Evolutionary conservation across 805 yeast species (phyloP), one percentile per base, ranked within the genome.

Genomic region (Candida odintsovae): DNA sequence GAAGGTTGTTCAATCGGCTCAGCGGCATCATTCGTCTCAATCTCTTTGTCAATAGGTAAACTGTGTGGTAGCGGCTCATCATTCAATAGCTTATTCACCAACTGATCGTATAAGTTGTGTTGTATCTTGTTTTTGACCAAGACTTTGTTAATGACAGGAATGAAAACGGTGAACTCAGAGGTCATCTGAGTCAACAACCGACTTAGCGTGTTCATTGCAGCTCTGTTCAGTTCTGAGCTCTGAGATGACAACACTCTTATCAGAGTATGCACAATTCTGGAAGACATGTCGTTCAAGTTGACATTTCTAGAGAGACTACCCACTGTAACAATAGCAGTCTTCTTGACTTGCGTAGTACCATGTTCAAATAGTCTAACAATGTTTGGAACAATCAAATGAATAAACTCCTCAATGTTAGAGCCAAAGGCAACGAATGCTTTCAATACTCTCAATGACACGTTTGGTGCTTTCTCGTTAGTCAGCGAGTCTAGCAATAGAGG

Each of bases 341-440:
- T 77, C 46, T 88, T 71, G 29, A 92, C 72, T 15, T 70, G 68
- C 3, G 68, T 68, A 1, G 80, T 68, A 1, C 90, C 82, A 50
- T 69, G 77, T 59, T 94, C 97, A 57, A 90, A 84, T 69, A 92
- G 67, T 49, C 81, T 76, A 1, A 92, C 92, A 22, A 90, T 73
- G 44, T 84, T 84, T 0, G 98, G 97, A n/a, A 94, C 75, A 22
- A 92, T 77, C 47, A 92, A 75, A 60, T 90, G 96, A 4, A 85
- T 77, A 57, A 86, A 88, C 50, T 94, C 97, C 52, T 92, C 97
- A 41, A 92, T 75, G 58, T 86, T 88, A 22, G 85, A 71, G 0
- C 97, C 97, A 65, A 94, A 89, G 0, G 85, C 83, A 7, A 89
- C 92, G 57, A 94, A 77, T 11, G 95, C 85, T 55, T 82, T 81